A percentile compares a stretch with the other conserved stretches of the same genome.
Conservation (phyloP, 1,139 yeast genomes). For the Magnusiomyces tetraspermus region DNA sequence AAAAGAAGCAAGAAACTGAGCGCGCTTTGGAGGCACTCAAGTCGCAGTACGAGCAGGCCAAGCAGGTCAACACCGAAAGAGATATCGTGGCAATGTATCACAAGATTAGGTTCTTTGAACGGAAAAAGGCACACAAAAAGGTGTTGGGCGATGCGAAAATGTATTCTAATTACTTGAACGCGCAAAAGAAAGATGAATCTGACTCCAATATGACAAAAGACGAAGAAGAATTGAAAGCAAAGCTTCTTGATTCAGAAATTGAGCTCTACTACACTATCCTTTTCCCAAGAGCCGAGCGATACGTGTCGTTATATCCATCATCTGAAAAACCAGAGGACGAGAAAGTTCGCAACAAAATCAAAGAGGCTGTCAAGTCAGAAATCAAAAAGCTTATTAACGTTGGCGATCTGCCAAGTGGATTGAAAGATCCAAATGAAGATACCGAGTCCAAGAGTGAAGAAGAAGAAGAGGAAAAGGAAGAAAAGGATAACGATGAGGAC, state of each 20-base stretch:
- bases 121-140: conserved; percentile 72
- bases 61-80: conserved; percentile 43
- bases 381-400: conserved; percentile 19
- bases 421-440: conserved; percentile 9
- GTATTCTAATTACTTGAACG: conserved; percentile 26
- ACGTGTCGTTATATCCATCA: conserved; percentile 64
- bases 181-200: conserved; percentile 25
- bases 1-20: conserved; percentile 70
- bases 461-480: conserved; percentile 6
- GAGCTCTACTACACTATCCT: conserved; percentile 70
- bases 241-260: conserved; percentile 46
- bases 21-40: conserved; percentile 71
- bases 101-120: conserved; percentile 81
- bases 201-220: conserved; percentile 30
- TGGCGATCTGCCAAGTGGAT: conserved; percentile 22
- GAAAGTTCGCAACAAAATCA: conserved; percentile 15
- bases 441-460: conserved; percentile 4
- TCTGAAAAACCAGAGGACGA: conserved; percentile 20
- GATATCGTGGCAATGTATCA: conserved; percentile 72
- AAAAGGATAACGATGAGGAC: conserved; percentile 4
- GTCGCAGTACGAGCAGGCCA: conserved; percentile 52
- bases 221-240: conserved; percentile 25
- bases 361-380: conserved; percentile 20
- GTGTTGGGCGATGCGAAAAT: conserved; percentile 55
- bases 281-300: conserved; percentile 74